Evolutionary conservation across 2,329 filamentous ascomycete genomes (phyloP).

Genomic region (Neofusicoccum cordaticola): DNA sequence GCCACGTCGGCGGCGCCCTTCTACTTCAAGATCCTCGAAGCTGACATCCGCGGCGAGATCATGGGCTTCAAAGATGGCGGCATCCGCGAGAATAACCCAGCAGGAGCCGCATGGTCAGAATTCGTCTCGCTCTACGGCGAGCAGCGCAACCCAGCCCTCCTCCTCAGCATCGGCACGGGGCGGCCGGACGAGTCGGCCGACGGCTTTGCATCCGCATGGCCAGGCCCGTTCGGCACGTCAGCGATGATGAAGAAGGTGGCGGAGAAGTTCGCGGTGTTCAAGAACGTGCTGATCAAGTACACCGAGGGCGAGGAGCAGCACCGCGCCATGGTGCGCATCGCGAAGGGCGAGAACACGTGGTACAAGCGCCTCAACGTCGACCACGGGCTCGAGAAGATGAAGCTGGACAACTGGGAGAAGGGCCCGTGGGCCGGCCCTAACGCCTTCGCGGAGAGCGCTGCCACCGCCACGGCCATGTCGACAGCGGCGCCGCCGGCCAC

Average conservation of each 20-base stretch:
- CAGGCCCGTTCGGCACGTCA: constrained; percentile 44
- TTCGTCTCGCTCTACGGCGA: constrained; percentile 47
- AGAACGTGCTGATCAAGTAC: constrained; percentile 52
- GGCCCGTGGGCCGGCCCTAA: constrained; percentile 38
- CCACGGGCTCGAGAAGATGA: constrained; percentile 44
- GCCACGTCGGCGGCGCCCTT: constrained; percentile 54
- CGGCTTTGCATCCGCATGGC: constrained; percentile 47
- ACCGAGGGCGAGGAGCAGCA: constrained; percentile 51
- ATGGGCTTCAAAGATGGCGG: constrained; percentile 50
- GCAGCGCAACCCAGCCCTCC: constrained; percentile 41
- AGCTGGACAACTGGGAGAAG: constrained; percentile 47
- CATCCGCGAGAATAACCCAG: constrained; percentile 51
- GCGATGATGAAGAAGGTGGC: constrained; percentile 43
- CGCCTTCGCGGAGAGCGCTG: not conserved
- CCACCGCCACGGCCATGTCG: constrained; percentile 23
- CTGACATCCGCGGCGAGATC: constrained; percentile 40
- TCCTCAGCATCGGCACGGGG: constrained; percentile 48
- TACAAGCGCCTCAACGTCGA: constrained; percentile 51
- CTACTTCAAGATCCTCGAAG: constrained; percentile 50
- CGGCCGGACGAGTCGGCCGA: constrained; percentile 44
- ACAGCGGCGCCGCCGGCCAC: not conserved
- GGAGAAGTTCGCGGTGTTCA: constrained; percentile 50
- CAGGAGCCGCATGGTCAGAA: constrained; percentile 47
- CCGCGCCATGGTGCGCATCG: constrained; percentile 46
- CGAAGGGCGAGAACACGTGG: constrained; percentile 49